A percentile compares a stretch with the other conserved stretches of the same genome.
Evolutionary conservation across 164 flowering plant genomes (phyloP).

Genomic region (Tetrastigma voinierianum): DNA sequence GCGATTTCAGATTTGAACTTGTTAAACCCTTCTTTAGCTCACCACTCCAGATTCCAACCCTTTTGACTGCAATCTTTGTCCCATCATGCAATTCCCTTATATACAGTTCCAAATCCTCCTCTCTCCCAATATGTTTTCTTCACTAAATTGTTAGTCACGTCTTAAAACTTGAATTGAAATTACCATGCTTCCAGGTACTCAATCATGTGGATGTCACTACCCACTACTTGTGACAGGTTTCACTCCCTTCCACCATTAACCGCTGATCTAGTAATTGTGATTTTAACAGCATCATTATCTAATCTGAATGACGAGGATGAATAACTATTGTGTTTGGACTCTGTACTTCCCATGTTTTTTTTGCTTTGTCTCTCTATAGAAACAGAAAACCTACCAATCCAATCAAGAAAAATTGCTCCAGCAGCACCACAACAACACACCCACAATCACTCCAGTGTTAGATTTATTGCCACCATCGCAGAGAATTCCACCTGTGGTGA

Average conservation of each 20-base stretch:
- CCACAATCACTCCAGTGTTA: slow-evolving; percentile 33
- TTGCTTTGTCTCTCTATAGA: slow-evolving; percentile 37
- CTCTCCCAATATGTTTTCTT: slow-evolving; percentile 69
- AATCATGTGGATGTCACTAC: slow-evolving; percentile 54
- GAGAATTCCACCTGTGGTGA: slow-evolving; percentile 1
- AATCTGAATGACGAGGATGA: slow-evolving; percentile 69
- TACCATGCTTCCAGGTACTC: slow-evolving; percentile 78
- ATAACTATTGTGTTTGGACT: slow-evolving; percentile 51
- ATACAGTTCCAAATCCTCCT: slow-evolving; percentile 96
- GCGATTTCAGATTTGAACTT: slow-evolving; percentile 88
- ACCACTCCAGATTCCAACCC: slow-evolving; percentile 81
- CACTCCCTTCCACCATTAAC: slow-evolving; percentile 36
- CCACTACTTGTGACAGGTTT: slow-evolving; percentile 42
- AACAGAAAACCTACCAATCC: slow-evolving; percentile 34
- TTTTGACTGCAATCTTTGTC: slow-evolving; percentile 91
- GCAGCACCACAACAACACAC: slow-evolving; percentile 40
- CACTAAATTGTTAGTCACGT: slow-evolving; percentile 81
- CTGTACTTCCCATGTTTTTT: slow-evolving; percentile 40
- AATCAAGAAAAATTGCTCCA: slow-evolving; percentile 19
- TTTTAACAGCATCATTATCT: slow-evolving; percentile 55
- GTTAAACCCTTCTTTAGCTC: slow-evolving; percentile 68
- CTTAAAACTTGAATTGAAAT: slow-evolving; percentile 77
- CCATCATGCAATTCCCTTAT: slow-evolving; percentile 94
- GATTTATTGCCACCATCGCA: slow-evolving; percentile 22
- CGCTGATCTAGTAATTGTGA: slow-evolving; percentile 52